A percentile compares a stretch with the other conserved stretches of the same genome.
phyloP scores from a whole-genome alignment of 768 basidiomycete species.

The Suillus occidentalis region DNA sequence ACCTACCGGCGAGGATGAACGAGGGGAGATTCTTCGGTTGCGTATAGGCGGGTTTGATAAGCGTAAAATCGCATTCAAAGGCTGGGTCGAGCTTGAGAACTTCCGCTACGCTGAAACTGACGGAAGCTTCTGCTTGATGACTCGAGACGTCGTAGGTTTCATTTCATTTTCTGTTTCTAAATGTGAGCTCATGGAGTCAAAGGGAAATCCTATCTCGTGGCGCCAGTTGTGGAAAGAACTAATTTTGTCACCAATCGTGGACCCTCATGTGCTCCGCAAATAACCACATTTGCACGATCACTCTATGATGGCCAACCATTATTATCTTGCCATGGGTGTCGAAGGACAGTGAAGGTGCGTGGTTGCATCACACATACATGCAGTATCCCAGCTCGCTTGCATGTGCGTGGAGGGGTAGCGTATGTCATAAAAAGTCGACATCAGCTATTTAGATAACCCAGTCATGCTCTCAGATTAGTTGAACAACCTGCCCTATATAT shows the following conservation, averaged over 20 bases:
- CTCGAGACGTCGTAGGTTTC: slow-evolving; percentile 58
- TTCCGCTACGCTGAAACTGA: slow-evolving; percentile 49
- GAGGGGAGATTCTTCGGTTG: slow-evolving; percentile 33
- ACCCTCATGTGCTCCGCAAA: slow-evolving; percentile 53
- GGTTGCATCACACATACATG: background rate
- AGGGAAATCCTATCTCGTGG: slow-evolving; percentile 83
- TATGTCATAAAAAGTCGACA: background rate
- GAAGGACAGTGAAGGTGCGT: background rate
- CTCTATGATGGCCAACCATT: background rate
- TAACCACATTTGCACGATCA: background rate
- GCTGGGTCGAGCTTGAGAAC: slow-evolving; percentile 70
- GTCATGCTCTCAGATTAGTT: background rate
- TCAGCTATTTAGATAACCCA: background rate
- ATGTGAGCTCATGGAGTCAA: background rate
- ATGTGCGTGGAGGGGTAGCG: background rate
- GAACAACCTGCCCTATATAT: too few species aligned
- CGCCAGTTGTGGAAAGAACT: slow-evolving; percentile 70
- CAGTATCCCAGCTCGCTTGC: background rate
- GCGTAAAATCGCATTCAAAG: slow-evolving; percentile 65
- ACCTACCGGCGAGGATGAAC: slow-evolving; percentile 19
- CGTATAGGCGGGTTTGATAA: slow-evolving; percentile 71
- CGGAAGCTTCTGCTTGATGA: slow-evolving; percentile 71
- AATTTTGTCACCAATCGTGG: slow-evolving; percentile 50
- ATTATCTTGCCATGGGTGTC: background rate
- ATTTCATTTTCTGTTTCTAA: background rate